Conservation (phyloP, 345 rosid genomes). For the Rhizophora mangle region DNA sequence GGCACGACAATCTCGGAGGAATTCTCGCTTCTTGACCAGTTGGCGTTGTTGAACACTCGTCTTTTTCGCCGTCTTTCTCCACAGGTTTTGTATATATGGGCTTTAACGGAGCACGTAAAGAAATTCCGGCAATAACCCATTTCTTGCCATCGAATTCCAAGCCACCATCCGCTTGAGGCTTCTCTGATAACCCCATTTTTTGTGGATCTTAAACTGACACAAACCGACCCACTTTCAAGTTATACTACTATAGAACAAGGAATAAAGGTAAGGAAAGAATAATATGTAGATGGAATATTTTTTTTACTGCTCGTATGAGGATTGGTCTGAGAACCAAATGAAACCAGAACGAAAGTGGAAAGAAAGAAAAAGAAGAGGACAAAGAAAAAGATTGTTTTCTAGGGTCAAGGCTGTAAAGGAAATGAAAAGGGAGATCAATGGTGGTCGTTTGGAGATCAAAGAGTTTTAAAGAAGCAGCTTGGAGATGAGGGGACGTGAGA, state of each 20-base stretch:
- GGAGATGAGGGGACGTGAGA: neutral
- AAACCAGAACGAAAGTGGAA: slow-evolving; percentile 35
- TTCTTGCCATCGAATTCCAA: slow-evolving; percentile 42
- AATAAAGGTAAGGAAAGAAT: slow-evolving; percentile 29
- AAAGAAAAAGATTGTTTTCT: neutral
- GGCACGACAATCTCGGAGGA: slow-evolving; percentile 26
- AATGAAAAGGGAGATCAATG: slow-evolving; percentile 7
- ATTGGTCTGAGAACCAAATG: slow-evolving; percentile 35
- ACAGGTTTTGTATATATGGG: slow-evolving; percentile 39
- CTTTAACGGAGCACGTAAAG: slow-evolving; percentile 58
- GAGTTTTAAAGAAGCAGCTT: neutral
- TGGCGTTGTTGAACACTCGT: slow-evolving; percentile 39
- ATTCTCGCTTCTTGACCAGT: slow-evolving; percentile 32
- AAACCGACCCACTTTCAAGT: neutral
- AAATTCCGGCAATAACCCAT: slow-evolving; percentile 57
- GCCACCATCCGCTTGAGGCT: slow-evolving; percentile 49
- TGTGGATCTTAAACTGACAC: slow-evolving; percentile 4
- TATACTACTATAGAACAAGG: slow-evolving; percentile 24
- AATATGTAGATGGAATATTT: slow-evolving; percentile 22
- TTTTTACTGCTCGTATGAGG: slow-evolving; percentile 5
- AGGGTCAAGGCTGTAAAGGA: neutral
- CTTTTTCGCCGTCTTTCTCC: slow-evolving; percentile 20
- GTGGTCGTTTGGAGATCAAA: neutral
- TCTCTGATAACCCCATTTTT: slow-evolving; percentile 52
- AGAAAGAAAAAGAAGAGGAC: slow-evolving; percentile 7